A percentile compares a stretch with the other conserved stretches of the same genome.
phyloP scores from a whole-genome alignment of 768 basidiomycete genomes.

The Boletus tomentosulus region DNA sequence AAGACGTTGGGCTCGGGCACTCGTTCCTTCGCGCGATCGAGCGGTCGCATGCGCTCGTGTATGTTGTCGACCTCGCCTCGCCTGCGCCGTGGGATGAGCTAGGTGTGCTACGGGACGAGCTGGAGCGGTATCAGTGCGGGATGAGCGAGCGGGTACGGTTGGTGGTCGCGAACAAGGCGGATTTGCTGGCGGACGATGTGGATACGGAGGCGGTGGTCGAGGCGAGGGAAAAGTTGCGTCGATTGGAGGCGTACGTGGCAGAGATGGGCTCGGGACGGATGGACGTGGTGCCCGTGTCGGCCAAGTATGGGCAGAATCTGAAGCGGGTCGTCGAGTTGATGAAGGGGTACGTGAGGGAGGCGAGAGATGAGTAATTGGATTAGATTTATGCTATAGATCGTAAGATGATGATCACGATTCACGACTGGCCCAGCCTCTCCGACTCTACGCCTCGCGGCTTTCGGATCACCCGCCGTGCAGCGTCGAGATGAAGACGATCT shows the following conservation, averaged over 20 bases:
- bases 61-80: constrained; percentile 84
- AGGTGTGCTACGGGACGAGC: constrained; percentile 66
- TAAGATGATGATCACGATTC: background rate
- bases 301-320: constrained; percentile 83
- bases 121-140: constrained; percentile 76
- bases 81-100: constrained; percentile 78
- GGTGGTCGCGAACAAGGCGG: constrained; percentile 95
- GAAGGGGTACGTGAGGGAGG: constrained; percentile 59
- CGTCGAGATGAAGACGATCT: constrained; percentile 95
- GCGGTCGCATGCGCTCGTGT: constrained; percentile 82
- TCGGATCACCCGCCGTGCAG: constrained; percentile 59
- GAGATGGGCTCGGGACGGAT: constrained; percentile 40
- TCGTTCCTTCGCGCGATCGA: constrained; percentile 92
- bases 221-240: constrained; percentile 53
- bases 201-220: constrained; percentile 45
- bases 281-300: constrained; percentile 80
- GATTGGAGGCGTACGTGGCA: constrained; percentile 54
- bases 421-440: background rate
- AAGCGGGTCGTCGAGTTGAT: constrained; percentile 63
- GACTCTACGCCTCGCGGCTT: no score
- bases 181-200: constrained; percentile 57
- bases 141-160: constrained; percentile 74
- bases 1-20: constrained; percentile 91
- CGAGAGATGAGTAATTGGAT: constrained; percentile 22
- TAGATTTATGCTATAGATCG: background rate